phyloP scores from a whole-genome alignment of 1,139 yeast genomes.

The Pneumocystis carinii region DNA sequence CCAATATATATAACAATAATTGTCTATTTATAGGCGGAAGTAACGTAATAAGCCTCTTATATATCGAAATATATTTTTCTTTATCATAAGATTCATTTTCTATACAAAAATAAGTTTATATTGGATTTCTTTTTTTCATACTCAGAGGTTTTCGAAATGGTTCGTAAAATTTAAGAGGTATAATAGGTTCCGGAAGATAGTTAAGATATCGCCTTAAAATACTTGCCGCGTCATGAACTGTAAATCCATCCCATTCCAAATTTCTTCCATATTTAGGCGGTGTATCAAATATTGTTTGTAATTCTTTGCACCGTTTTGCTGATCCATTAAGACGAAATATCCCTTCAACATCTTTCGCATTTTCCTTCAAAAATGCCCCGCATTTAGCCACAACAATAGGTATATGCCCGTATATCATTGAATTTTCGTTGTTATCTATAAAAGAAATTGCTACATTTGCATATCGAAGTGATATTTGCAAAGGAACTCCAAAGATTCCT shows the following conservation, averaged over 20 bases:
- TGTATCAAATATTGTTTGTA: conserved; percentile 66
- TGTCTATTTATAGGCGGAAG: conserved; percentile 65
- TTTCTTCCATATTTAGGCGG: conserved; percentile 85
- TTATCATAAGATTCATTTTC: not conserved
- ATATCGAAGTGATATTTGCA: conserved; percentile 51
- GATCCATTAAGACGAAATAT: conserved; percentile 90
- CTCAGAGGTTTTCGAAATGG: conserved; percentile 54
- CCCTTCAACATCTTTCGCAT: conserved; percentile 61
- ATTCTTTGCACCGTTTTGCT: conserved; percentile 69
- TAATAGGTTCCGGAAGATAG: conserved; percentile 80
- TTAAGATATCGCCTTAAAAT: conserved; percentile 71
- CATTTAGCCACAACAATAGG: conserved; percentile 93
- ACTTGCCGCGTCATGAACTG: conserved; percentile 97
- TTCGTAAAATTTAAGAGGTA: conserved; percentile 67
- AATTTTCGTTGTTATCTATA: conserved; percentile 34
- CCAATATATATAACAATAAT: conserved; percentile 73
- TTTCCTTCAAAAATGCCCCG: conserved; percentile 67
- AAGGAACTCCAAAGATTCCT: conserved; percentile 68
- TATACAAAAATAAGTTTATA: conserved; percentile 37
- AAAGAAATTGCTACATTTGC: conserved; percentile 67
- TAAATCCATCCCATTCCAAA: conserved; percentile 79
- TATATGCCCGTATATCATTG: conserved; percentile 58
- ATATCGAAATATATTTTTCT: conserved; percentile 26
- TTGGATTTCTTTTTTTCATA: conserved; percentile 38
- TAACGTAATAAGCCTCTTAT: conserved; percentile 49